A percentile compares a stretch with the other conserved stretches of the same genome.
phyloP scores from a whole-genome alignment of 345 rosid genomes.

The Corymbia maculata region DNA sequence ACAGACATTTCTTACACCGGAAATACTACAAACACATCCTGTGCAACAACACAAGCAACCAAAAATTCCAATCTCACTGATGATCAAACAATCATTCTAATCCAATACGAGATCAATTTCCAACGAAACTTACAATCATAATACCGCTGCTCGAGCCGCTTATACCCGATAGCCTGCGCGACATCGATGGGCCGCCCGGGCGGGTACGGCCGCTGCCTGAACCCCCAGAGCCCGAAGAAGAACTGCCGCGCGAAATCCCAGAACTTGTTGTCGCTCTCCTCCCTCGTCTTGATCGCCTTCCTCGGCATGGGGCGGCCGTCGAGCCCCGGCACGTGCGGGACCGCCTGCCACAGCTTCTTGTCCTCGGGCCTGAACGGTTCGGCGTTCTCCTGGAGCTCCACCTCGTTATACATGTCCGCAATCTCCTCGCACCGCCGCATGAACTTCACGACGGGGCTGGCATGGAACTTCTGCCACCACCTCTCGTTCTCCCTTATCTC shows the following conservation, averaged over 20 bases:
- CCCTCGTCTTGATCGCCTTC: slow-evolving; percentile 54
- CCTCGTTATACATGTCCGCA: slow-evolving; percentile 41
- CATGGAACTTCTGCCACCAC: slow-evolving; percentile 61
- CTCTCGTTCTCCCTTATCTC: slow-evolving; percentile 58
- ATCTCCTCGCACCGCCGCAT: slow-evolving; percentile 52
- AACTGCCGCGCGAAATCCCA: slow-evolving; percentile 87
- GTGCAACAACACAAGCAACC: neutral
- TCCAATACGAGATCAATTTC: neutral
- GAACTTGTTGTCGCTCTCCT: slow-evolving; percentile 86
- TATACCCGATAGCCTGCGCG: slow-evolving; percentile 88
- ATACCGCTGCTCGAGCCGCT: slow-evolving; percentile 75
- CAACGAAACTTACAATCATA: slow-evolving; percentile 59
- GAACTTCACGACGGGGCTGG: slow-evolving; percentile 66
- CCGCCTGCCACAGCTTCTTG: slow-evolving; percentile 54
- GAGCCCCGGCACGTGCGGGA: slow-evolving; percentile 63
- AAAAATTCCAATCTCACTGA: too few species aligned
- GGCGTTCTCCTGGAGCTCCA: slow-evolving; percentile 50
- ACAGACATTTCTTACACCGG: neutral
- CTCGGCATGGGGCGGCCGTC: slow-evolving; percentile 93
- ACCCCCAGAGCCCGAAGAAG: slow-evolving; percentile 88
- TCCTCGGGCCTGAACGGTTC: slow-evolving; percentile 62
- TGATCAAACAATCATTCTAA: neutral
- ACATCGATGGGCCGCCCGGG: slow-evolving; percentile 74
- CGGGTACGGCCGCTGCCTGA: slow-evolving; percentile 80
- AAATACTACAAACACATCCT: neutral